Evolutionary conservation across 2,329 filamentous ascomycete species (phyloP), one percentile per base, ranked within the genome.

Genomic region (Xylaria sp.): DNA sequence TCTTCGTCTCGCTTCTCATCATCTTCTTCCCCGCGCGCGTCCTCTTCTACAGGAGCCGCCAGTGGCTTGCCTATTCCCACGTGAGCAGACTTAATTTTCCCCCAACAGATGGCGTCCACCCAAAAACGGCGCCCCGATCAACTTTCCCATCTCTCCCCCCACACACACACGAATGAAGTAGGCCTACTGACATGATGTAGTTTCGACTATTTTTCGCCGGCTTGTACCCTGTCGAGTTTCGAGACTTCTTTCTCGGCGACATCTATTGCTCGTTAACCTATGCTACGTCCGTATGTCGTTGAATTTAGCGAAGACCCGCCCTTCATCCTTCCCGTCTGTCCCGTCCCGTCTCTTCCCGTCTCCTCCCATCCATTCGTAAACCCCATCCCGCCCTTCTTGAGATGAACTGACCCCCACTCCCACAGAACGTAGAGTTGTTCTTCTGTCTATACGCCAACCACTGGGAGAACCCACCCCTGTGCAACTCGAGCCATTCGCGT

Each of bases 241-340:
- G 94, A 66, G 96, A 99, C 80, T 98, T 99, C 82, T 98, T 97
- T 80, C 86, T 98, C 0, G 96, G 96, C 61, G 96, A 99, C 78
- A 97, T 98, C 85, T 97, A 97, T 80, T 98, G 95, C 80, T 98
- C 96, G 2, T 85, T 97, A 65, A 97, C 94, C 6, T 99, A 99
- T 80, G 88, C 91, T 17, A 93, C 93, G 80, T 91, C 93, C 69
- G 93, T 95, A 85, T 83, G 92, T 88, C 2, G 23, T 31, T 17
- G 9, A 3, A 17, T 4, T 28, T 5, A 51, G 10, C 33, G 11
- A 42, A 54, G 11, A 23, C 20, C 9, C 1, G 15, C 15, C 11
- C 11, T 23, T 23, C 23, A 23, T 23, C 23, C 23, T 2, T 23
- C 23, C 23, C 23, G 23, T 23, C 23, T 2, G 2, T 23, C 23